Base-by-base conservation (phyloP, 1,284 basidiomycete genomes). In the Bondarzewia mesenterica region DNA sequence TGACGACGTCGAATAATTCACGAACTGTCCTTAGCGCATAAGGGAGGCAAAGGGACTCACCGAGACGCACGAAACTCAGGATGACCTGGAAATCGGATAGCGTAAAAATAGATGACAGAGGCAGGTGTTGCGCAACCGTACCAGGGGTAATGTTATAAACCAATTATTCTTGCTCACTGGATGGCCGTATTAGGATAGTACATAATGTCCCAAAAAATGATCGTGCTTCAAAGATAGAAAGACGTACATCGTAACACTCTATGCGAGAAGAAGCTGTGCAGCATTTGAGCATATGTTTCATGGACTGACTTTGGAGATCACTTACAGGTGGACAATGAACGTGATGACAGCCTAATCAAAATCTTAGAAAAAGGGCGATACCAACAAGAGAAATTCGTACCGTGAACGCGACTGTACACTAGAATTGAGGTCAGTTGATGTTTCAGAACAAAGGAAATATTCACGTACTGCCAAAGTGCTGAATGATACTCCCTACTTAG, bases 341-440 rank as follows among this genome's bases (percentile, higher is more conserved):
- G 71, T 72, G 21, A 71, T 57, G 12, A 65, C 55, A 7, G 65
- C 66, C 65, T 69, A 49, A 27, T 4, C 12, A 21, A 36, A 3
- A 26, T 20, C 29, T 35, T 20, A 44, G 20, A 40, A 12, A 43
- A 21, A 7, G 25, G 44, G 25, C 44, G 10, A 37, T 15, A 23
- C 5, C 32, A 44, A 6, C 20, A 42, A 37, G 16, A 43, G 27
- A 14, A 15, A 29, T 10, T 8, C 64, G 55, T 58, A 73, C 75
- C 7, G 77, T 78, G 29, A 60, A 58, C 12, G 66, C 63, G 23
- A 76, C 68, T 3, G 75, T 73, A 38, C 75, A 50, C 77, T 78
- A n/a, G 43, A 46, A 22, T 8, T 4, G 6, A n/a, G 29, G 29
- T 32, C 29, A 32, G n/a, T 7, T 44, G 12, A 16, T 6, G 37